phyloP scores from a whole-genome alignment of 345 rosid species.

The Gossypium ekmanianum region DNA sequence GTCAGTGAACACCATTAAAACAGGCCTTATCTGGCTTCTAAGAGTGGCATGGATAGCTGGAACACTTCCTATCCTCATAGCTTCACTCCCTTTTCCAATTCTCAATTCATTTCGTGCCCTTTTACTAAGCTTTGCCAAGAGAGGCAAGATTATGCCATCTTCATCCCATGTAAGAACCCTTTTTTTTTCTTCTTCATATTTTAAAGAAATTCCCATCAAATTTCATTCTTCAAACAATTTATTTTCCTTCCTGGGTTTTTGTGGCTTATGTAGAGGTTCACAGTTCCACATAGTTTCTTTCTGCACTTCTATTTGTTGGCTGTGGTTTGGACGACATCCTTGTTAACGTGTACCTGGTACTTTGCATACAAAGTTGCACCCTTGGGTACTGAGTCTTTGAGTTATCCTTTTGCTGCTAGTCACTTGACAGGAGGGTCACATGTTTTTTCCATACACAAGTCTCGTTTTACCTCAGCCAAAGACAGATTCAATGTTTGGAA shows the following conservation, averaged over 20 bases:
- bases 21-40: not conserved
- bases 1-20: not conserved
- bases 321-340: slow-evolving; percentile 28
- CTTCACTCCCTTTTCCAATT: slow-evolving; percentile 9
- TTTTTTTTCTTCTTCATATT: not conserved
- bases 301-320: slow-evolving; percentile 31
- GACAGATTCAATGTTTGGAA: slow-evolving; percentile 21
- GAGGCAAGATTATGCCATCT: slow-evolving; percentile 12
- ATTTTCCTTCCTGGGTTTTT: not conserved
- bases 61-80: slow-evolving; percentile 13
- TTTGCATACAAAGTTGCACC: slow-evolving; percentile 25
- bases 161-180: not conserved
- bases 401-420: slow-evolving; percentile 7
- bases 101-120: slow-evolving; percentile 1
- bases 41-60: slow-evolving; percentile 17
- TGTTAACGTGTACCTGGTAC: slow-evolving; percentile 27
- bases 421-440: slow-evolving; percentile 8
- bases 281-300: slow-evolving; percentile 38
- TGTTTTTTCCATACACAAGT: slow-evolving; percentile 13
- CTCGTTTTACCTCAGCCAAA: slow-evolving; percentile 9
- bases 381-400: slow-evolving; percentile 3
- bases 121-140: slow-evolving; percentile 2
- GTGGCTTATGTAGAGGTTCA: slow-evolving; percentile 26
- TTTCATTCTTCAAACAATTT: not conserved
- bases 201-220: not conserved